phyloP scores from a whole-genome alignment of 2,329 filamentous ascomycete genomes.

The Ambrosiella beaveri region DNA sequence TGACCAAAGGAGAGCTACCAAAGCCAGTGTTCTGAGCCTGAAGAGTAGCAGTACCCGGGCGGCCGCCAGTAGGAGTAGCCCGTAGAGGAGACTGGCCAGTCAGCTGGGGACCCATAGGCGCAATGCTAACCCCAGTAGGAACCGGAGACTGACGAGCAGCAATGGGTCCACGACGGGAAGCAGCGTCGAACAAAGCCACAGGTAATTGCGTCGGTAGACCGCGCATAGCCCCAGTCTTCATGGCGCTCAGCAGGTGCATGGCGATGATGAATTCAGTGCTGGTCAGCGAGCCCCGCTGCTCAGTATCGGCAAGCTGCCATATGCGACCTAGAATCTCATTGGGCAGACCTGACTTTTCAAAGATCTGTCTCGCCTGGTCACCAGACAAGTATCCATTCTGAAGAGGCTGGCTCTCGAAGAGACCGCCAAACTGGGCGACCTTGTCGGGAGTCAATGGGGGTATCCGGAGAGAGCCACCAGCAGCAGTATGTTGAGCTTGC shows the following conservation, averaged over 20 bases:
- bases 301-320: conserved; percentile 88
- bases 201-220: conserved; percentile 67
- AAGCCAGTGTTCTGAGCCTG: conserved; percentile 21
- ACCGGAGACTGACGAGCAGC: conserved; percentile 32
- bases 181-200: conserved; percentile 76
- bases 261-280: conserved; percentile 91
- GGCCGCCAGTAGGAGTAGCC: conserved; percentile 30
- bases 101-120: conserved; percentile 57
- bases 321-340: conserved; percentile 87
- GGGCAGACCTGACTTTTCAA: conserved; percentile 77
- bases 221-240: conserved; percentile 68
- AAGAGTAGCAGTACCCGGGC: conserved; percentile 23
- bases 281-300: conserved; percentile 74
- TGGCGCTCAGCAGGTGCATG: conserved; percentile 89
- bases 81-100: conserved; percentile 52
- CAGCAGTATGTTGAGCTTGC: conserved; percentile 41
- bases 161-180: conserved; percentile 43
- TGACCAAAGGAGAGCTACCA: conserved; percentile 20
- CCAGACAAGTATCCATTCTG: conserved; percentile 64
- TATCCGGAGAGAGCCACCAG: conserved; percentile 55
- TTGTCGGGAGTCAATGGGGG: conserved; percentile 79
- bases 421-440: conserved; percentile 67
- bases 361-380: conserved; percentile 81
- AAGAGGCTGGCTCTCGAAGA: conserved; percentile 77
- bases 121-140: conserved; percentile 16